These are phyloP conservation scores for Irpex sp. DNA, from an alignment of 1,284 basidiomycete genomes.

Conservation along the genomic window DNA sequence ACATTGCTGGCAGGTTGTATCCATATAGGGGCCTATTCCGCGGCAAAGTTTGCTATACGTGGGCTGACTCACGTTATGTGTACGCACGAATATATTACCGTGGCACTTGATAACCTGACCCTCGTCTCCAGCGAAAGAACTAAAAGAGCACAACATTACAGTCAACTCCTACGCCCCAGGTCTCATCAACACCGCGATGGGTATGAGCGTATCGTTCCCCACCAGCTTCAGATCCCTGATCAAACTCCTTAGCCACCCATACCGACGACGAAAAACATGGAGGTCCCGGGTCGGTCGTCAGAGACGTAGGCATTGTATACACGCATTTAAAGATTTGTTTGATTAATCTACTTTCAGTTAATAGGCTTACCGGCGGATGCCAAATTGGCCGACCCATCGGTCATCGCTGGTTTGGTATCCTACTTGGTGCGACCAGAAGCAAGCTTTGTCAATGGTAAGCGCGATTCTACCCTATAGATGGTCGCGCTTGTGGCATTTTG, in stretches of 20 bases:
- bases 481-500: neutral
- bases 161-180: conserved; percentile 20
- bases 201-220: conserved; percentile 5
- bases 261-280: neutral
- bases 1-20: conserved; percentile 3
- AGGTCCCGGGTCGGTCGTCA: conserved; percentile 2
- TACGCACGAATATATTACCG: conserved; percentile 3
- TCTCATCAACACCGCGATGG: conserved; percentile 14
- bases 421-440: conserved; percentile 14
- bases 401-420: conserved; percentile 12
- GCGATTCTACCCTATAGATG: neutral
- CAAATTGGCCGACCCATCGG: conserved; percentile 4
- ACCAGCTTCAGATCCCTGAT: neutral
- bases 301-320: conserved; percentile 2
- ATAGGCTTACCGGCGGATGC: neutral
- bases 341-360: neutral
- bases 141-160: conserved; percentile 16
- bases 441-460: conserved; percentile 12
- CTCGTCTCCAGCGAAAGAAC: conserved; percentile 12
- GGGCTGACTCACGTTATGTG: conserved; percentile 22
- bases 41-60: conserved; percentile 26
- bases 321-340: neutral
- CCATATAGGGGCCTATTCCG: conserved; percentile 13
- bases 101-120: neutral
- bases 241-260: neutral